These are phyloP conservation scores for Pleurotus platypus DNA, from an alignment of 768 basidiomycete species.

Conservation along the genomic window DNA sequence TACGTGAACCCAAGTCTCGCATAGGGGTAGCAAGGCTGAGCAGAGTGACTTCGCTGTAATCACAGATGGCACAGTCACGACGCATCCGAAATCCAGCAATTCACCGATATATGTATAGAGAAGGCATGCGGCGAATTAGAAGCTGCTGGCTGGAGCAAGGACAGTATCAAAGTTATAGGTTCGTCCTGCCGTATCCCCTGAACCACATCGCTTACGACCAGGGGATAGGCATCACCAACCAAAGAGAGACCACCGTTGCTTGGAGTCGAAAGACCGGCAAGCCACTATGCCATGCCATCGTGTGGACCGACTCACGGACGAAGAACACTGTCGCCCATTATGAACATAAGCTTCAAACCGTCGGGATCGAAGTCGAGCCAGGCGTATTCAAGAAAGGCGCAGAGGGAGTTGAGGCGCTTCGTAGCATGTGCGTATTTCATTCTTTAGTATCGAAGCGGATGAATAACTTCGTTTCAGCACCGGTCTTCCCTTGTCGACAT, in stretches of 20 bases:
- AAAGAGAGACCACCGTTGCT: constrained; percentile 91
- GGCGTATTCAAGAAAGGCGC: constrained; percentile 69
- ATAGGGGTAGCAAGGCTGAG: neutral
- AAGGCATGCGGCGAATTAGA: constrained; percentile 70
- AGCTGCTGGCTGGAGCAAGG: constrained; percentile 68
- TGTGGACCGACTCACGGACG: constrained; percentile 96
- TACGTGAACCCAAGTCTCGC: constrained; percentile 24
- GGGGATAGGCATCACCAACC: constrained; percentile 84
- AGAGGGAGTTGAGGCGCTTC: constrained; percentile 62
- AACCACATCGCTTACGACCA: constrained; percentile 10
- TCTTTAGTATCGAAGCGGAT: constrained; percentile 12
- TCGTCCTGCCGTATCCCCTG: neutral
- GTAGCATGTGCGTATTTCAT: constrained; percentile 53
- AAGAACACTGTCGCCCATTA: constrained; percentile 81
- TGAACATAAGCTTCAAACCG: constrained; percentile 64
- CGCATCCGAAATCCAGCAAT: constrained; percentile 73
- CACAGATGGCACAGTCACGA: constrained; percentile 95
- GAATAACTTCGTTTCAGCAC: constrained; percentile 47
- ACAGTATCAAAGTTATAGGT: constrained; percentile 92
- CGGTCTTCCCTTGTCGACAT: constrained; percentile 92
- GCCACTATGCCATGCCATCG: constrained; percentile 84
- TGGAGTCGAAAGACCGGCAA: constrained; percentile 92
- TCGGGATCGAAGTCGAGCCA: constrained; percentile 68
- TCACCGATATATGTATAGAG: constrained; percentile 73
- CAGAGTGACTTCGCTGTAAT: constrained; percentile 5